These are phyloP conservation scores for Tolypocladium ophioglossoides DNA, from an alignment of 2,329 filamentous ascomycete species.

Conservation along the genomic window DNA sequence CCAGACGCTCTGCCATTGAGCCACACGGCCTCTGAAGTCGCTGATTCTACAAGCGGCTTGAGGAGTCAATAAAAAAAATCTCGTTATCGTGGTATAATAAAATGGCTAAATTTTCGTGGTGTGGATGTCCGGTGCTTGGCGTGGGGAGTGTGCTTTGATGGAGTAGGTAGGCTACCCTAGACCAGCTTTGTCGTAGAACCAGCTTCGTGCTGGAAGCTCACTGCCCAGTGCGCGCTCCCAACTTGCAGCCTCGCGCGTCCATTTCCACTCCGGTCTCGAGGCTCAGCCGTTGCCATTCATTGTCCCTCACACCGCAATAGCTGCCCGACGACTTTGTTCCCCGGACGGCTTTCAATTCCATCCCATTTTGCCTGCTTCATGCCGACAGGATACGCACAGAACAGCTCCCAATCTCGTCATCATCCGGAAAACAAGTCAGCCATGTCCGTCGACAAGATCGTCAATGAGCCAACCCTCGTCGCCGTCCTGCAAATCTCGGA, in stretches of 20 bases:
- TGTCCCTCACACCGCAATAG: not conserved
- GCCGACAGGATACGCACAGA: not conserved
- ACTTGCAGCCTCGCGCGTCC: not conserved
- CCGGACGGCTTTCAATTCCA: not conserved
- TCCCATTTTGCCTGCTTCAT: not conserved
- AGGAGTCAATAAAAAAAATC: not conserved
- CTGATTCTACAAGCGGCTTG: not conserved
- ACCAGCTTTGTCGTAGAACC: not conserved
- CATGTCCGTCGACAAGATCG: slow-evolving; percentile 29
- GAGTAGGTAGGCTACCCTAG: not conserved
- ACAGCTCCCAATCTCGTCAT: not conserved
- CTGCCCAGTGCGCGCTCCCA: not conserved
- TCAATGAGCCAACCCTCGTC: slow-evolving; percentile 41
- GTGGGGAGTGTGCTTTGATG: not conserved
- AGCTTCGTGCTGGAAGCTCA: not conserved
- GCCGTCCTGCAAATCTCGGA: slow-evolving; percentile 63
- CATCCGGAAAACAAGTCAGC: not conserved
- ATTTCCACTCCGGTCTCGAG: not conserved
- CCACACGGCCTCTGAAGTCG: not conserved
- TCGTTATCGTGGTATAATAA: not conserved
- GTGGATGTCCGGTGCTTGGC: not conserved
- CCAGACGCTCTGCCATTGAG: not conserved
- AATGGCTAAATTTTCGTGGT: not conserved
- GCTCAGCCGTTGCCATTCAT: not conserved
- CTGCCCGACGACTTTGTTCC: not conserved